Conservation (phyloP, 1,284 basidiomycete genomes). For the Meripilus lineatus region DNA sequence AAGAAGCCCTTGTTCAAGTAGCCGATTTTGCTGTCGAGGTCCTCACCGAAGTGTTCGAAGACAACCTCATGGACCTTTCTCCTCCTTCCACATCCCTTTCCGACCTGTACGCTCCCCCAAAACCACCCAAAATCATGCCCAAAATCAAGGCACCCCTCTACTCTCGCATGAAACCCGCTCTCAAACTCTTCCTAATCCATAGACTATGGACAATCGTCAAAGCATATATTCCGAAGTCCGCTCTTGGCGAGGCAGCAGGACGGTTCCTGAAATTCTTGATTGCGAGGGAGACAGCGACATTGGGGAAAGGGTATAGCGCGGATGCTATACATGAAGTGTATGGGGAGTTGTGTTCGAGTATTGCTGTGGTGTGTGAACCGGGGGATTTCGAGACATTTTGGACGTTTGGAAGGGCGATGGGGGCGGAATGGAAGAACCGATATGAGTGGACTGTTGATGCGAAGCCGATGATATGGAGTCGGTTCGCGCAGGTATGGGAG, state of each 20-base stretch:
- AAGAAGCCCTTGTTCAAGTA: slow-evolving; percentile 32
- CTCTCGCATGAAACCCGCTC: no score
- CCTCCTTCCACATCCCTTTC: slow-evolving; percentile 9
- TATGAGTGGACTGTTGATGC: neutral
- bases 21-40: slow-evolving; percentile 37
- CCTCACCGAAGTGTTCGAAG: slow-evolving; percentile 46
- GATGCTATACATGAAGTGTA: slow-evolving; percentile 45
- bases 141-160: neutral
- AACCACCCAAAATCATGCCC: neutral
- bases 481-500: slow-evolving; percentile 12
- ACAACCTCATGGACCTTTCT: slow-evolving; percentile 20
- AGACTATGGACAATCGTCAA: slow-evolving; percentile 50
- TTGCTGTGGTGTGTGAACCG: slow-evolving; percentile 35
- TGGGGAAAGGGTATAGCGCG: slow-evolving; percentile 35
- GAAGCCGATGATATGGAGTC: neutral
- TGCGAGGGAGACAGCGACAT: slow-evolving; percentile 41
- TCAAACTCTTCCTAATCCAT: slow-evolving; percentile 49
- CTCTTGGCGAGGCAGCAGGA: slow-evolving; percentile 38
- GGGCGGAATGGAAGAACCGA: neutral
- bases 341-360: slow-evolving; percentile 55
- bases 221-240: slow-evolving; percentile 35
- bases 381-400: slow-evolving; percentile 52
- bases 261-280: slow-evolving; percentile 44
- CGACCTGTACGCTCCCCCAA: no score
- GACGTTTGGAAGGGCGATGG: slow-evolving; percentile 23